Evolutionary conservation across 116 monocot species (phyloP), one percentile per base, ranked within the genome.

Genomic region (Iris pallida): DNA sequence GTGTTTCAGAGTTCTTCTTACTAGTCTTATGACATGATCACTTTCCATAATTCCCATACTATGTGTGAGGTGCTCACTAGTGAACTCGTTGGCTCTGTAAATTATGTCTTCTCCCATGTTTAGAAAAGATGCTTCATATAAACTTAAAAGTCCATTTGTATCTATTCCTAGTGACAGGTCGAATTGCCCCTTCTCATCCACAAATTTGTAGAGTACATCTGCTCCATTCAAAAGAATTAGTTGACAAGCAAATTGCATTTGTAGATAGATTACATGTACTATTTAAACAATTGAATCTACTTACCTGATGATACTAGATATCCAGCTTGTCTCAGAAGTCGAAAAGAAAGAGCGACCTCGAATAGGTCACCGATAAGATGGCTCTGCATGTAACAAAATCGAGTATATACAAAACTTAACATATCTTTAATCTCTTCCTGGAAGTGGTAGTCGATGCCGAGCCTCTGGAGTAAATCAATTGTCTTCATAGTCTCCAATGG

Each of bases 101-200:
- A 78, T 73, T 4, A 74, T 45, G 6, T 74, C 65, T 47, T 78
- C 78, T 0, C 74, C 82, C 0, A 47, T 70, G 60, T 68, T 78
- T 8, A 78, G 18, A 49, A 64, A 69, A 10, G 82, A 82, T 18
- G 78, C 65, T 59, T 82, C 82, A 48, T 74, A 74, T 40, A 82
- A 71, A 64, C 74, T 75, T 16, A 79, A 5, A 45, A 83, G 8
- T 62, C 82, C 82, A 13, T 48, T 48, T 5, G 73, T 44, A 62
- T 86, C 79, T 15, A 68, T 70, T 5, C 45, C 42, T n/a, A 69
- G 48, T 11, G 47, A 60, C 4, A 17, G n/a, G 5, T 55, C 65
- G 48, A 79, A 82, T 2, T 62, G 46, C 1, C 79, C 82, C 6
- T 58, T 45, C 13, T 19, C n/a, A 59, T 86, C 76, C 1, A 54